Evolutionary conservation across 345 rosid species (phyloP), one percentile per base, ranked within the genome.

Genomic region (Aquilaria malaccensis): DNA sequence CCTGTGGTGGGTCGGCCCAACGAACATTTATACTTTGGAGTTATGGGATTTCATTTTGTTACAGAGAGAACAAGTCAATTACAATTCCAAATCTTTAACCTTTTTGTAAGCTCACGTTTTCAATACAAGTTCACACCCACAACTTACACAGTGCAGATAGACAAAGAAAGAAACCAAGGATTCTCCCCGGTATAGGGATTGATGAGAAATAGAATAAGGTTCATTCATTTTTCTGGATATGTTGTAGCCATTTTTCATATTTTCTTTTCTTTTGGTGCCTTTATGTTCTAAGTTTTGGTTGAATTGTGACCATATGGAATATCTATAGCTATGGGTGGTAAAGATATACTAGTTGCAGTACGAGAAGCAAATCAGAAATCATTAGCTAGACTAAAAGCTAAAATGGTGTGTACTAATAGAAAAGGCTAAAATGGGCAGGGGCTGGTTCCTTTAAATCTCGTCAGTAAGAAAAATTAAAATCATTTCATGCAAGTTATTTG

Each of bases 191-290:
- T 46, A 72, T 56, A 52, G 82, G 65, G 60, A 22, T 72, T 29
- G 71, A 84, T 70, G 83, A 81, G 74, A 78, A 78, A 65, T 80
- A 88, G 32, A 84, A 84, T 76, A 72, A 84, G 96, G 97, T 93
- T 58, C 31, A 70, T 29, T 58, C 64, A 60, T 68, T 52, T 13
- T 31, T 50, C 13, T 33, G 13, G 15, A 61, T 10, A 50, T 9
- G 47, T 22, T 47, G 14, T 54, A 11, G 31, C 32, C 33, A 4
- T 4, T 52, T 43, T 7, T 41, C 46, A 6, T 48, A 7, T 0
- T 30, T 50, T 2, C 7, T 37, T 10, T 50, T 29, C 46, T 10
- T 10, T 4, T 31, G 56, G 4, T 41, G 6, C 13, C 50, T 55
- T 0, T 10, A 10, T 64, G 10, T 6, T 5, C 50, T 13, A 52